Evolutionary conservation across 257 asterid species (phyloP).

Genomic region (Gardenia jasminoides): DNA sequence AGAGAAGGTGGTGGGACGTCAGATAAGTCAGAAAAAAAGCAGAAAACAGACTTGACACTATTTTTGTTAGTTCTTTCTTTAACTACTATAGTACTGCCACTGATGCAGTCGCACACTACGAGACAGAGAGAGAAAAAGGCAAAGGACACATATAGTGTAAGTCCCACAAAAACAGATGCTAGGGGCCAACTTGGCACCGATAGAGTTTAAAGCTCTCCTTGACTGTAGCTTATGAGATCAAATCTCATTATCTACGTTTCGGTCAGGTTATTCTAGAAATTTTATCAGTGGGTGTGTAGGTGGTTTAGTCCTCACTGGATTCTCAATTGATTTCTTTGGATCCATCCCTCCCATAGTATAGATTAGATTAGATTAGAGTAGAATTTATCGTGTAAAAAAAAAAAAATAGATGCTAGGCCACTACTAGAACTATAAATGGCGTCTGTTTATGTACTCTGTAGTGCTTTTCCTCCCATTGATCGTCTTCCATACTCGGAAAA

Average conservation of each 20-base stretch:
- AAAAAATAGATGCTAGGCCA: neutral
- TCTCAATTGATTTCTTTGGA: no score
- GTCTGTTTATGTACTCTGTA: constrained; percentile 6
- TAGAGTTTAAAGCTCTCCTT: no score
- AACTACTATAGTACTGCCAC: constrained; percentile 5
- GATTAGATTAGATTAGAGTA: no score
- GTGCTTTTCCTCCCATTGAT: constrained; percentile 20
- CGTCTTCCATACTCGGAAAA: constrained; percentile 21
- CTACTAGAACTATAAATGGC: neutral
- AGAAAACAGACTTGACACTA: constrained; percentile 33
- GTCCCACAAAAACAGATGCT: constrained; percentile 12
- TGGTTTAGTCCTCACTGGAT: no score
- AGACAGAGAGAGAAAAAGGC: constrained; percentile 24
- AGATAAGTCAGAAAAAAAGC: constrained; percentile 46
- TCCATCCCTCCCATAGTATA: no score
- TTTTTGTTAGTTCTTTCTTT: constrained; percentile 34
- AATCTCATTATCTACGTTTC: no score
- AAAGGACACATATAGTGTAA: constrained; percentile 1
- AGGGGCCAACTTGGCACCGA: no score
- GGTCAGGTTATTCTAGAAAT: no score
- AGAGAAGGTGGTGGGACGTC: constrained; percentile 45
- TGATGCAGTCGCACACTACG: constrained; percentile 8
- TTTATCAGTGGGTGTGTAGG: no score
- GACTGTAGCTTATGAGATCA: no score
- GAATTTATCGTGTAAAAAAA: no score